These are phyloP conservation scores for Cercospora zeae-maydis DNA, from an alignment of 2,329 filamentous ascomycete species.

Conservation along the genomic window DNA sequence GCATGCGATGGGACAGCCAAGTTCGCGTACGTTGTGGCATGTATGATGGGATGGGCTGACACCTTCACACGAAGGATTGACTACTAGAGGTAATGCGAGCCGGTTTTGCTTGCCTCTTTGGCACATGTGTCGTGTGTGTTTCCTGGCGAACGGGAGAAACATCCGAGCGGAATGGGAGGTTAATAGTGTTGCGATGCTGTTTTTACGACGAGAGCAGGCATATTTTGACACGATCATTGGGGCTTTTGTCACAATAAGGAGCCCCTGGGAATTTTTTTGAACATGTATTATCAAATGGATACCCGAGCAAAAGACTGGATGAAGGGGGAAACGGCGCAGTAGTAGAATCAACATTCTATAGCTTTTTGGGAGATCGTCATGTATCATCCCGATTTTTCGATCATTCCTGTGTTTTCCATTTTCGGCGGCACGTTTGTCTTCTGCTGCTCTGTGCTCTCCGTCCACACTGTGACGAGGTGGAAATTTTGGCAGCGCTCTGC, in stretches of 20 bases:
- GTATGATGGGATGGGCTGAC: neutral
- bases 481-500: too few relatives aligned
- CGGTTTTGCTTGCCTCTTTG: slow-evolving; percentile 11
- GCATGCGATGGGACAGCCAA: neutral
- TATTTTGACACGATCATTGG: neutral
- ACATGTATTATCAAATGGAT: neutral
- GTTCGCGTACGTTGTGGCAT: neutral
- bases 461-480: too few relatives aligned
- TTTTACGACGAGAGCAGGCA: neutral
- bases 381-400: neutral
- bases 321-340: neutral
- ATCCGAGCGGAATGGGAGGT: neutral
- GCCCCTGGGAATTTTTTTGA: neutral
- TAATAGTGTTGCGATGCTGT: neutral
- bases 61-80: neutral
- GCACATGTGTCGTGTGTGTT: neutral
- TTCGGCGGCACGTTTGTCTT: too few relatives aligned
- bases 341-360: neutral
- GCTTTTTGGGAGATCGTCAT: neutral
- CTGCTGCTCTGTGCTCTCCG: too few relatives aligned
- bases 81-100: slow-evolving; percentile 6
- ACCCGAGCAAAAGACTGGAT: neutral
- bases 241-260: neutral
- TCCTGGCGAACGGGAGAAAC: neutral
- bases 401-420: too few relatives aligned